A percentile compares a stretch with the other conserved stretches of the same genome.
These are phyloP conservation scores for Primulina eburnea DNA, from an alignment of 257 asterid genomes.

Conservation along the genomic window DNA sequence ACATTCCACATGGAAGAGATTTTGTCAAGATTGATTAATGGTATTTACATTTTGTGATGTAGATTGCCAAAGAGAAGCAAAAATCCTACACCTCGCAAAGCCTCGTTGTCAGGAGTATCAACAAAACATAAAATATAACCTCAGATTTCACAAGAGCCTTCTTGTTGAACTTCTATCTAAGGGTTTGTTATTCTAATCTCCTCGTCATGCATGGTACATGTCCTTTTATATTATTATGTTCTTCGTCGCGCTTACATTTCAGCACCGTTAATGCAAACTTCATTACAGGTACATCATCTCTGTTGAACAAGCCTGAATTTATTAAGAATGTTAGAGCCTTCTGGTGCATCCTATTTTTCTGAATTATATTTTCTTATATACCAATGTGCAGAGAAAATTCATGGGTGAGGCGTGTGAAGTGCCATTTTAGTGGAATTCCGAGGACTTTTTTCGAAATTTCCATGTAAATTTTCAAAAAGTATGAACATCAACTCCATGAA, in stretches of 20 bases:
- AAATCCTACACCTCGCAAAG: conserved; percentile 42
- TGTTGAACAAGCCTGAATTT: not conserved
- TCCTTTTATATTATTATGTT: not conserved
- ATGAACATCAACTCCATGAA: not conserved
- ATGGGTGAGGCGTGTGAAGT: not conserved
- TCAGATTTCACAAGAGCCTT: conserved; percentile 23
- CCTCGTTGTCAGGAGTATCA: conserved; percentile 31
- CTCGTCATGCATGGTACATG: not conserved
- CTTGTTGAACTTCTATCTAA: conserved; percentile 17
- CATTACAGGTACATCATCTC: not conserved
- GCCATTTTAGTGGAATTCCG: not conserved
- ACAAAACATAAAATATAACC: conserved; percentile 23
- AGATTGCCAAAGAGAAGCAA: conserved; percentile 57
- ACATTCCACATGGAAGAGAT: conserved; percentile 13
- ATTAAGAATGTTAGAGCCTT: conserved; percentile 2
- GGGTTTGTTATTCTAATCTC: conserved; percentile 27
- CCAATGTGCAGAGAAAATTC: not conserved
- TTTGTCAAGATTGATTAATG: conserved; percentile 15
- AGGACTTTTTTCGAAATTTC: not conserved
- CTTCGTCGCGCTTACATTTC: not conserved
- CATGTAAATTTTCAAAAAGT: not conserved
- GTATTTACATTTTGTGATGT: conserved; percentile 26
- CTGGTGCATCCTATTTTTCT: not conserved
- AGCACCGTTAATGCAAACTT: not conserved
- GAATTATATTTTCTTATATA: not conserved